A percentile compares a stretch with the other conserved stretches of the same genome.
Conservation (phyloP, 495 filamentous ascomycete genomes). For the Tuber calosporum region DNA sequence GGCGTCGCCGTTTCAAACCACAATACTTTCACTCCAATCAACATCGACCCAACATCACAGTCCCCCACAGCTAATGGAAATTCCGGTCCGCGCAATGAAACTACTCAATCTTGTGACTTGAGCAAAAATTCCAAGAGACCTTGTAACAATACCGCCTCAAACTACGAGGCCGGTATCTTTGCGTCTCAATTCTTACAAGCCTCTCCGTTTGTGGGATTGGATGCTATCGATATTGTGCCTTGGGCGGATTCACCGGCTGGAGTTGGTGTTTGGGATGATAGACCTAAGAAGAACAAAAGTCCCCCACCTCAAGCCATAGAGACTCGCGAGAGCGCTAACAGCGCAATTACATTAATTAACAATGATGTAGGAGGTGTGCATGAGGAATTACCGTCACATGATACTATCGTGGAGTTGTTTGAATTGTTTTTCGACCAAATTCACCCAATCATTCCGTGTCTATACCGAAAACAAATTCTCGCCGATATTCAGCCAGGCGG, state of each 20-base stretch:
- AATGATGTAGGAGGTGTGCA: conserved; percentile 2
- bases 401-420: conserved; percentile 28
- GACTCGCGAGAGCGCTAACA: conserved; percentile 7
- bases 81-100: conserved; percentile 7
- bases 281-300: conserved; percentile 13
- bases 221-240: conserved; percentile 14
- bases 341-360: neutral
- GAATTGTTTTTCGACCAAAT: conserved; percentile 36
- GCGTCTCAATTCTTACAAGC: conserved; percentile 37
- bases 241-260: conserved; percentile 19
- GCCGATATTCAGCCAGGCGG: conserved; percentile 21
- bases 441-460: conserved; percentile 35
- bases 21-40: conserved; percentile 29
- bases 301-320: conserved; percentile 6
- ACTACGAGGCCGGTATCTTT: conserved; percentile 24
- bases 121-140: neutral
- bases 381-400: conserved; percentile 27
- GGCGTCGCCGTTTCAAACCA: conserved; percentile 10
- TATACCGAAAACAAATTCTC: conserved; percentile 34
- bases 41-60: conserved; percentile 29
- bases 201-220: conserved; percentile 27
- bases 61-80: conserved; percentile 6
- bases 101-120: neutral
- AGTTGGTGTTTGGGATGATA: conserved; percentile 7
- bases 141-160: conserved; percentile 1